Conservation (phyloP, 768 basidiomycete genomes). For the Lactarius vividus region DNA sequence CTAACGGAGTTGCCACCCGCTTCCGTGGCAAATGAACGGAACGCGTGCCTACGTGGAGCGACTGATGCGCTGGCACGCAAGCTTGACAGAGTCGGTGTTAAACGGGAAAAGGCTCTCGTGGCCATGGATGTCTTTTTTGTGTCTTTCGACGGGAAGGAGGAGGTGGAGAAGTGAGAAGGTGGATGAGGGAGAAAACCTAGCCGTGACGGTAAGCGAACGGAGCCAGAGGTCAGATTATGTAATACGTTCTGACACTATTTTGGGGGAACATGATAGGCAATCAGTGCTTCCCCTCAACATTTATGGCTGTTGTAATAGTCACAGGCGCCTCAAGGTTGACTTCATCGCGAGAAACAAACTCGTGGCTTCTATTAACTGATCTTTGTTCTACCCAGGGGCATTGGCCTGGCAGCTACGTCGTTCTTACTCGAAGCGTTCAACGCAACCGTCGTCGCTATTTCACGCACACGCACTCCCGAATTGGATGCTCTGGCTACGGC, state of each 20-base stretch:
- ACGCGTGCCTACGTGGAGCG: constrained; percentile 42
- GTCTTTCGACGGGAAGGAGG: constrained; percentile 31
- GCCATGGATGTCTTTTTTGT: constrained; percentile 47
- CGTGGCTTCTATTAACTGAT: background rate
- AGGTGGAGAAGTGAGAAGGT: constrained; percentile 34
- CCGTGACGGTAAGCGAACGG: background rate
- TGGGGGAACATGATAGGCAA: constrained; percentile 19
- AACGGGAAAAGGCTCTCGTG: constrained; percentile 60
- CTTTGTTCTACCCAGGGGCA: constrained; percentile 44
- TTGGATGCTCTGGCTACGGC: constrained; percentile 47
- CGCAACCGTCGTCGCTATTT: constrained; percentile 72
- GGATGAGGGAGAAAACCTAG: background rate
- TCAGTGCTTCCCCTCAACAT: constrained; percentile 17
- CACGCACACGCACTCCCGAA: constrained; percentile 67
- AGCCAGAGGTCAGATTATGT: background rate
- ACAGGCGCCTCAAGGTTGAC: constrained; percentile 81
- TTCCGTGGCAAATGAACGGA: constrained; percentile 66
- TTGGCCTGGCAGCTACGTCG: constrained; percentile 78
- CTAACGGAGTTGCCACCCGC: constrained; percentile 45
- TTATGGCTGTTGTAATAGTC: constrained; percentile 57
- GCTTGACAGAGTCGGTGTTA: constrained; percentile 48
- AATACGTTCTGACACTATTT: constrained; percentile 8
- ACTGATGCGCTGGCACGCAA: constrained; percentile 45
- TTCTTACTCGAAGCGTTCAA: constrained; percentile 60
- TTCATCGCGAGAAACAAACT: constrained; percentile 6